Conservation (phyloP, 768 basidiomycete species). For the Dioszegia crocea region DNA sequence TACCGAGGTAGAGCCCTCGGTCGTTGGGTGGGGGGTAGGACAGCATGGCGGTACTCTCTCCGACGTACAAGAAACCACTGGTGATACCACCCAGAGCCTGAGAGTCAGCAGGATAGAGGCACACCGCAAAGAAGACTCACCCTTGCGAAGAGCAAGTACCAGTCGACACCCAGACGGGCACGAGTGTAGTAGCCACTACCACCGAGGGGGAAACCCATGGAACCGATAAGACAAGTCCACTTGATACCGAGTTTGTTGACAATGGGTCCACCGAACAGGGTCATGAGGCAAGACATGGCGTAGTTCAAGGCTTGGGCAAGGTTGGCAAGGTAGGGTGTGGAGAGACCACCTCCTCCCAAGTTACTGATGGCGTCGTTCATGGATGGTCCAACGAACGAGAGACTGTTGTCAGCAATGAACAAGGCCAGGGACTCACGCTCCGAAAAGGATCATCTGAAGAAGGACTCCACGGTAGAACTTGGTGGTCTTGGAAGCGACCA, state of each 20-base stretch:
- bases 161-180: constrained; percentile 7
- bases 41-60: constrained; percentile 25
- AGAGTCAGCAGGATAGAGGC: neutral
- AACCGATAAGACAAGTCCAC: constrained; percentile 25
- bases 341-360: constrained; percentile 33
- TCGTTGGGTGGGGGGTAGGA: constrained; percentile 13
- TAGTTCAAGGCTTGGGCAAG: constrained; percentile 17
- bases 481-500: constrained; percentile 1
- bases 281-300: constrained; percentile 12
- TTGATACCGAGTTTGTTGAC: constrained; percentile 38
- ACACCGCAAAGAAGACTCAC: neutral
- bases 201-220: constrained; percentile 10
- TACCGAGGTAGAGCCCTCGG: constrained; percentile 22
- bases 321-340: constrained; percentile 24
- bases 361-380: constrained; percentile 27
- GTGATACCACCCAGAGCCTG: constrained; percentile 14
- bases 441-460: constrained; percentile 19
- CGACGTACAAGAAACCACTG: constrained; percentile 23
- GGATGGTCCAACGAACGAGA: constrained; percentile 21
- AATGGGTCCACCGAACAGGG: constrained; percentile 33
- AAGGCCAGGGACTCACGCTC: constrained; percentile 2
- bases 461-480: constrained; percentile 8
- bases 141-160: constrained; percentile 7
- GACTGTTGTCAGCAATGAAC: neutral
- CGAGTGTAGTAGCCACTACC: constrained; percentile 22